Evolutionary conservation across 1,284 basidiomycete genomes (phyloP), one percentile per base, ranked within the genome.

Genomic region (Termitomyces sp.): DNA sequence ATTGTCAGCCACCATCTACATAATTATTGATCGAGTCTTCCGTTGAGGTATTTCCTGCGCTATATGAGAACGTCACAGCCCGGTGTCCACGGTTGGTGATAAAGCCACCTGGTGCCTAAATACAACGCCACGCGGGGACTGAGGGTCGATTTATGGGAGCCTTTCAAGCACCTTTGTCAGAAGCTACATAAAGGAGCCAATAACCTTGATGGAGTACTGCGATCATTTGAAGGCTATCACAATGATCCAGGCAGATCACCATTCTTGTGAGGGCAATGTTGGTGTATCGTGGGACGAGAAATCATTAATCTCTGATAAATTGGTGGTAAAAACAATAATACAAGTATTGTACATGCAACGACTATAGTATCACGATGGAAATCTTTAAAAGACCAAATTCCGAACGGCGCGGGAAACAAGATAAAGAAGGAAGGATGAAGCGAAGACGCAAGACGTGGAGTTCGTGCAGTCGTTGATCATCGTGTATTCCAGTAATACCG

Each of bases 401-500:
- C 13, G 21, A 38, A 12, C 5, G 17, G 4, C 9, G 6, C 31
- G 33, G 21, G 10, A 44, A 39, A 44, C 26, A 39, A 10, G 19
- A 31, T 13, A n/a, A 26, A 7, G 12, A 45, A 33, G 36, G 10
- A 33, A 28, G 34, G 26, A 47, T 41, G 15, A 21, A n/a, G 17
- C 9, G 41, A 24, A 10, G 10, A 47, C 9, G 42, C 12, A 21
- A 7, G n/a, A 28, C 13, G n/a, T 8, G 4, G 12, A 26, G 3
- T 17, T 42, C 41, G 24, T 21, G 26, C 42, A 52, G 13, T 42
- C 10, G 40, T 15, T 24, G 7, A 26, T 38, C 42, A 41, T 33
- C 57, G 51, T 38, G 28, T 42, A 31, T 60, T 54, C 57, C 56
- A 60, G 36, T 60, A 56, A 50, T 60, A 58, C 28, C 59, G 53